phyloP scores from a whole-genome alignment of 2,329 filamentous ascomycete genomes.

The Fusarium nanum region DNA sequence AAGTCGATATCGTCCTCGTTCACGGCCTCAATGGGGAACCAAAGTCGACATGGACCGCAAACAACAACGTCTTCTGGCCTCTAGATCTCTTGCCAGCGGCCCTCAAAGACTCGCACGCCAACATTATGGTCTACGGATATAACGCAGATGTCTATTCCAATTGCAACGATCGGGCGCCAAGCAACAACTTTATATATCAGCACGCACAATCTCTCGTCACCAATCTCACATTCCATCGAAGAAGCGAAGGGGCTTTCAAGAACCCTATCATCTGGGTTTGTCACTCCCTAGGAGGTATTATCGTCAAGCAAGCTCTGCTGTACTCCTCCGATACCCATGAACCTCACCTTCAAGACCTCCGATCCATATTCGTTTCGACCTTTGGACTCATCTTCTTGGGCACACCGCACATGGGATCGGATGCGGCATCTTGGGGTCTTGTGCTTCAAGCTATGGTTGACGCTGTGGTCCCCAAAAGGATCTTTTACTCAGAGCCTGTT shows the following conservation, averaged over 20 bases:
- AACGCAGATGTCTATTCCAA: slow-evolving; percentile 73
- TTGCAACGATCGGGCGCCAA: slow-evolving; percentile 64
- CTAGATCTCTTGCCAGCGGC: slow-evolving; percentile 72
- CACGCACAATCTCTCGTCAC: slow-evolving; percentile 77
- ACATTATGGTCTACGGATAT: slow-evolving; percentile 79
- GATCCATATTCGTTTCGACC: slow-evolving; percentile 78
- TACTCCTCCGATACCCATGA: slow-evolving; percentile 72
- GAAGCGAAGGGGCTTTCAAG: slow-evolving; percentile 64
- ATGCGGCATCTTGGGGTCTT: slow-evolving; percentile 74
- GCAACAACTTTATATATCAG: slow-evolving; percentile 75
- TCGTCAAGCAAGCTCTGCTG: slow-evolving; percentile 76
- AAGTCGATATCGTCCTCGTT: slow-evolving; percentile 75
- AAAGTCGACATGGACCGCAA: slow-evolving; percentile 69
- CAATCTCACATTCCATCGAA: slow-evolving; percentile 71
- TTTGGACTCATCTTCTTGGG: slow-evolving; percentile 82
- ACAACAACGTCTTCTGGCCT: slow-evolving; percentile 75
- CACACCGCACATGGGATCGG: slow-evolving; percentile 78
- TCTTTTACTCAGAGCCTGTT: slow-evolving; percentile 75
- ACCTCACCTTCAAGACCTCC: slow-evolving; percentile 70
- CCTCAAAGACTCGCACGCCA: slow-evolving; percentile 67
- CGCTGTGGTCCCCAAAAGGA: slow-evolving; percentile 71
- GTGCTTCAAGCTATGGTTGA: slow-evolving; percentile 76
- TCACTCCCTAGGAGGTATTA: slow-evolving; percentile 78
- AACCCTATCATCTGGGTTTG: slow-evolving; percentile 81
- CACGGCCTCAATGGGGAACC: slow-evolving; percentile 77